Conservation (phyloP, 345 rosid species). For the Gossypium rotundifolium region DNA sequence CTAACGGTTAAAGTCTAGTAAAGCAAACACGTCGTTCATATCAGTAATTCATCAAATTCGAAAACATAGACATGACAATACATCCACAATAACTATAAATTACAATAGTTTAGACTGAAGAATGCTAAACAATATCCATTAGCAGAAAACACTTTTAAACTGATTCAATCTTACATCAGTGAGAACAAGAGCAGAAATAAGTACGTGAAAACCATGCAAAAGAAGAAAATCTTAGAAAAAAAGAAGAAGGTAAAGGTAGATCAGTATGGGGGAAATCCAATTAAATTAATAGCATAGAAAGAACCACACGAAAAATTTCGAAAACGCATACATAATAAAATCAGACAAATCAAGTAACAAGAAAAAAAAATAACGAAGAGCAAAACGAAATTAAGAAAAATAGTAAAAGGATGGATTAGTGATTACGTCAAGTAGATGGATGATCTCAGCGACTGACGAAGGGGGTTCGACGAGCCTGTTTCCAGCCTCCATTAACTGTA, state of each 20-base stretch:
- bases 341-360: neutral
- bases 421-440: constrained; percentile 77
- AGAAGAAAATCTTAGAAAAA: neutral
- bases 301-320: neutral
- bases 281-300: neutral
- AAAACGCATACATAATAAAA: neutral
- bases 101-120: neutral
- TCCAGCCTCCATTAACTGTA: constrained; percentile 64
- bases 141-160: neutral
- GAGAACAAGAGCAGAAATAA: neutral
- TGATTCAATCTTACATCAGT: neutral
- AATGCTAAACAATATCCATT: neutral
- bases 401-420: neutral
- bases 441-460: constrained; percentile 61
- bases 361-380: neutral
- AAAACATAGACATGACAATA: neutral
- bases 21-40: neutral
- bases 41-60: neutral
- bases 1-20: neutral
- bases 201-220: neutral
- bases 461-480: constrained; percentile 60
- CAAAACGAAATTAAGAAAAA: neutral
- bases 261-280: neutral
- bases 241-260: neutral
- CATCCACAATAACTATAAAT: neutral